These are phyloP conservation scores for Cyberlindnera saturnus DNA, from an alignment of 805 yeast genomes.

Conservation along the genomic window DNA sequence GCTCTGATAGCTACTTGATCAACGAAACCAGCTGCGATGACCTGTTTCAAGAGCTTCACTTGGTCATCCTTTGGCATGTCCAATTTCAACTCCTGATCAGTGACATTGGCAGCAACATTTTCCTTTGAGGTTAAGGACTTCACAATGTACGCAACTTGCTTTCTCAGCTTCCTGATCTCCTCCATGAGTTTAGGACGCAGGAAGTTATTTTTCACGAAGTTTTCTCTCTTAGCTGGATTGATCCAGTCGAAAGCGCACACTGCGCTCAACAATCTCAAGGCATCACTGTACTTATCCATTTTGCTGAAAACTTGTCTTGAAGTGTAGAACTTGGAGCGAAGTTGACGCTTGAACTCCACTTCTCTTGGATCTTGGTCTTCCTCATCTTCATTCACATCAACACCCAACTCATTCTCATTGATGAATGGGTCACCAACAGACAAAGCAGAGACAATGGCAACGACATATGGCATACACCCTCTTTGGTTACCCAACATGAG, in stretches of 20 bases:
- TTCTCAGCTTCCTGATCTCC: constrained; percentile 75
- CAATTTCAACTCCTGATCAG: constrained; percentile 42
- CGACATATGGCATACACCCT: constrained; percentile 79
- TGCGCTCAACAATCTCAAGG: constrained; percentile 66
- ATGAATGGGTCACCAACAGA: constrained; percentile 92
- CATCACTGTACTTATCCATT: constrained; percentile 73
- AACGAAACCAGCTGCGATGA: constrained; percentile 86
- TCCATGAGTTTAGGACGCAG: constrained; percentile 77
- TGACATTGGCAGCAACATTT: constrained; percentile 43
- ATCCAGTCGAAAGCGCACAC: constrained; percentile 85
- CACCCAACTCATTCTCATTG: constrained; percentile 67
- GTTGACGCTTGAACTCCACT: constrained; percentile 30
- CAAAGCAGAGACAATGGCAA: constrained; percentile 85
- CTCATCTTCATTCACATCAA: constrained; percentile 21
- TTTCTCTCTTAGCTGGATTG: constrained; percentile 36
- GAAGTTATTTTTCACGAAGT: constrained; percentile 56
- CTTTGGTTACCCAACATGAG: constrained; percentile 82
- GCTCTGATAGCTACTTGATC: constrained; percentile 88
- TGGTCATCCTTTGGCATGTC: constrained; percentile 66
- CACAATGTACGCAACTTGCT: constrained; percentile 73
- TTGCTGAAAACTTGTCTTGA: constrained; percentile 56
- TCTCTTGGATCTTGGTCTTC: constrained; percentile 30
- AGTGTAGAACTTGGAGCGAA: constrained; percentile 48
- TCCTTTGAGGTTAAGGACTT: constrained; percentile 58
- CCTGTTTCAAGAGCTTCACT: constrained; percentile 77